Base-by-base conservation (phyloP, 2,329 filamentous ascomycete species). In the Diplodia intermedia region DNA sequence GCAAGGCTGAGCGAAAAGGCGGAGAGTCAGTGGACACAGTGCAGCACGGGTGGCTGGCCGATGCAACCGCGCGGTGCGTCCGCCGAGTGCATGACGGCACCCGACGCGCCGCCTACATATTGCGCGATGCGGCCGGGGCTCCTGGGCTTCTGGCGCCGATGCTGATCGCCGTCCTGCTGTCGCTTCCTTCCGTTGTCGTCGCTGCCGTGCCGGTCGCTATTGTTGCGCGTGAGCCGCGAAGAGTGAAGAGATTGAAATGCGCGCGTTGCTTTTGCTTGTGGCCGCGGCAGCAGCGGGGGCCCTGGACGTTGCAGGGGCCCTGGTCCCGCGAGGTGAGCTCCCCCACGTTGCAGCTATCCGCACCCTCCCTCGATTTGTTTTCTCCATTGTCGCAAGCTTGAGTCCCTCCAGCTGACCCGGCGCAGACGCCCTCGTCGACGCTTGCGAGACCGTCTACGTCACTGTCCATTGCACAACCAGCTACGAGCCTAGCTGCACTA, bases 51-150 rank as follows among this genome's bases (percentile, higher is more conserved):
- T 31, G 15, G 40, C 40, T 15, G 23, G 57, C 49, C 23, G 57
- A 49, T 49, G 57, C 57, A 61, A 49, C 40, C 57, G 57, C 50
- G 57, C 33, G 40, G 29, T 26, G 23, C 18, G 26, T 31, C 15
- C 50, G 57, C 57, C 36, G 40, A 26, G 23, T 33, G 57, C 57
- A 61, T 31, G 57, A 61, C 33, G 40, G 14, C 40, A 61, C 57
- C 57, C 57, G 57, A 49, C 15, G 40, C 57, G 57, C 57, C 33
- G 57, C 57, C 57, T 61, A 61, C 57, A 61, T 61, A 61, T 61
- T 61, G 57, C 26, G 56, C 20, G 26, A 40, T 23, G 23, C 26
- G 40, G 56, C 56, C 56, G 56, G 56, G 56, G 40, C 56, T 47
- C 40, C 23, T 26, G 40, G 23, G 18, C 57, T 61, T 40, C 26